These are phyloP conservation scores for Colletotrichum tofieldiae DNA, from an alignment of 2,329 filamentous ascomycete species.

Conservation along the genomic window DNA sequence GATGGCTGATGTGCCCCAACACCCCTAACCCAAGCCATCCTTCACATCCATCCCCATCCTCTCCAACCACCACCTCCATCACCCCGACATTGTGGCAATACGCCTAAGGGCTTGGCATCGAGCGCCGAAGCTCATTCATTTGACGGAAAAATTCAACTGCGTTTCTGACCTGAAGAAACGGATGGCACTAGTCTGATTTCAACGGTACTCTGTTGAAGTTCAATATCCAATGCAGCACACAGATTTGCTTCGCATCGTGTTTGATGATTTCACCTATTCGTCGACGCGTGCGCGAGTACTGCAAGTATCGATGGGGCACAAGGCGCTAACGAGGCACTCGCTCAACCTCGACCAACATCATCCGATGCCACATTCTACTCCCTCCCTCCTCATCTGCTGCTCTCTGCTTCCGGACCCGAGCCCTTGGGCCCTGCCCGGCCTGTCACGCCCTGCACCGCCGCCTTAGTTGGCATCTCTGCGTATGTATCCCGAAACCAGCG, in stretches of 20 bases:
- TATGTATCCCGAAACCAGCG: background rate
- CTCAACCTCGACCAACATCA: conserved; percentile 29
- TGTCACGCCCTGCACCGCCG: conserved; percentile 12
- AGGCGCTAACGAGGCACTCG: conserved; percentile 16
- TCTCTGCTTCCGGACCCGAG: conserved; percentile 32
- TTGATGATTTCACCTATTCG: background rate
- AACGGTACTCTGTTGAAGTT: background rate
- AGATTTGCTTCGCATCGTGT: background rate
- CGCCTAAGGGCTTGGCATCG: conserved; percentile 32
- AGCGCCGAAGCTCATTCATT: conserved; percentile 21
- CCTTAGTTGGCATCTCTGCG: background rate
- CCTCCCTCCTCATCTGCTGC: conserved; percentile 1
- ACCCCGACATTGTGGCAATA: conserved; percentile 12
- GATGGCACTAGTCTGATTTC: conserved; percentile 24
- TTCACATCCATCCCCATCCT: background rate
- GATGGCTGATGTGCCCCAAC: conserved; percentile 18
- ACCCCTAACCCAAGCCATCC: conserved; percentile 12
- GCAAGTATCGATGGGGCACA: conserved; percentile 1
- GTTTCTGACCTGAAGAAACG: conserved; percentile 29
- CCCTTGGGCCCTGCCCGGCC: conserved; percentile 29
- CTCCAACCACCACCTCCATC: conserved; percentile 1
- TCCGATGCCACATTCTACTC: conserved; percentile 32
- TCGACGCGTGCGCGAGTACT: conserved; percentile 1
- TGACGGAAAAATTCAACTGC: conserved; percentile 41
- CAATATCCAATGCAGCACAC: background rate